Evolutionary conservation across 106 monocot genomes (phyloP), one percentile per base, ranked within the genome.

Genomic region (Ottelia alismoides): DNA sequence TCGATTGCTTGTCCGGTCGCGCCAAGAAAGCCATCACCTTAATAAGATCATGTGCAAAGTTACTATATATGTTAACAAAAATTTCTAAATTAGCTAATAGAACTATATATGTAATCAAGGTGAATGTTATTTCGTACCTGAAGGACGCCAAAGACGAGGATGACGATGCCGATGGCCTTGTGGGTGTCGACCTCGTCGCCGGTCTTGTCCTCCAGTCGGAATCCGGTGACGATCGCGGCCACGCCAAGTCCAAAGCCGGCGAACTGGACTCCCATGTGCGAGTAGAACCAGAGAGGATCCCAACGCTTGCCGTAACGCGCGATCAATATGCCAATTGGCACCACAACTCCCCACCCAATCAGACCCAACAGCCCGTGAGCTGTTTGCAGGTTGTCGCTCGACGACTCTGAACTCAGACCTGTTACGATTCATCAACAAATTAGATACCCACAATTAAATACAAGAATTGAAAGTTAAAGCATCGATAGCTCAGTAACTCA

Each of bases 261-360:
- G 24, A 51, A 65, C 47, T 85, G 85, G 48, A 85, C 49, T 25
- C 64, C 68, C 54, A 74, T 64, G 44, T 85, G 85, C 16, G 72
- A 29, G 66, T 85, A 77, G 70, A 80, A 86, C 85, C 85, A 86
- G 9, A 52, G 49, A 0, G 80, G 80, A 26, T 80, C 80, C 63
- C 61, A 67, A 2, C 45, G 20, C 67, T 77, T 86, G 48, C 66
- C 73, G 43, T 80, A 71, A 3, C 85, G 58, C 12, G 85, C 85
- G 20, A 64, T 25, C 50, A 70, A 25, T 6, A 77, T 32, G 1
- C 80, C 80, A 18, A 74, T 56, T 0, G 85, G 85, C 51, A 86
- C 54, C 25, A 81, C 31, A 5, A 80, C 61, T 0, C 85, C 85
- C 85, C 85, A 80, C 2, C 85, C 85, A 0, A 80, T 26, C 30